Percentiles rank a stretch among this genome's conserved stretches.
phyloP scores from a whole-genome alignment of 768 basidiomycete species.

The Kwoniella sp. region DNA sequence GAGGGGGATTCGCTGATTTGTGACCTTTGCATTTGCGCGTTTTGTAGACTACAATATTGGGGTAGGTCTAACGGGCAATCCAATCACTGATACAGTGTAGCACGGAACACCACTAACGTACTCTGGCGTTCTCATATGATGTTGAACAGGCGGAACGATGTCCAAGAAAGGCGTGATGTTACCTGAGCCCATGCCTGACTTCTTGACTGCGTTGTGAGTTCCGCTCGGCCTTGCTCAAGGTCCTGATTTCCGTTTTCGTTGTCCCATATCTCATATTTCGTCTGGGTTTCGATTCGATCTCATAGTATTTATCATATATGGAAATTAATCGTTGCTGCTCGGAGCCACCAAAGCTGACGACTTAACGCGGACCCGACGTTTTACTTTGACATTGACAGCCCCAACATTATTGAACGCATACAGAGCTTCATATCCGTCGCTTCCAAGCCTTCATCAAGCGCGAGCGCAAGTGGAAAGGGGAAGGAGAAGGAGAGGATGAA shows the following conservation, averaged over 20 bases:
- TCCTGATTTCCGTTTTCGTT: no score
- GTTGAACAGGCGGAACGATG: conserved; percentile 72
- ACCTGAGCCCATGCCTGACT: conserved; percentile 69
- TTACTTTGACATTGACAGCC: conserved; percentile 60
- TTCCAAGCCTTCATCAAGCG: conserved; percentile 68
- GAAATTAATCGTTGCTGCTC: no score
- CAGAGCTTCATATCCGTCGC: conserved; percentile 47
- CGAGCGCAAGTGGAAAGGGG: not conserved
- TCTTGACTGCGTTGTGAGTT: conserved; percentile 68
- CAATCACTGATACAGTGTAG: no score
- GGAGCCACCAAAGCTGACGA: not conserved
- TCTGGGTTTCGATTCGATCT: no score
- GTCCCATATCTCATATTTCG: no score
- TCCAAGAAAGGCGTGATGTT: conserved; percentile 67
- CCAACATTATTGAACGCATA: conserved; percentile 73
- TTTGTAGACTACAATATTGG: conserved; percentile 55
- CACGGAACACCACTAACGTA: no score
- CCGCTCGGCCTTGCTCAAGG: no score
- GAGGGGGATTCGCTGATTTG: not conserved
- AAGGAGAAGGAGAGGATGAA: conserved; percentile 12
- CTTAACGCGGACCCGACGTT: not conserved
- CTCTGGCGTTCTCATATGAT: not conserved
- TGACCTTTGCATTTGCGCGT: not conserved
- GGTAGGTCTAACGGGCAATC: no score
- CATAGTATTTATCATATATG: no score